A percentile compares a stretch with the other conserved stretches of the same genome.
phyloP scores from a whole-genome alignment of 2,329 filamentous ascomycete genomes.

The Septoria linicola region DNA sequence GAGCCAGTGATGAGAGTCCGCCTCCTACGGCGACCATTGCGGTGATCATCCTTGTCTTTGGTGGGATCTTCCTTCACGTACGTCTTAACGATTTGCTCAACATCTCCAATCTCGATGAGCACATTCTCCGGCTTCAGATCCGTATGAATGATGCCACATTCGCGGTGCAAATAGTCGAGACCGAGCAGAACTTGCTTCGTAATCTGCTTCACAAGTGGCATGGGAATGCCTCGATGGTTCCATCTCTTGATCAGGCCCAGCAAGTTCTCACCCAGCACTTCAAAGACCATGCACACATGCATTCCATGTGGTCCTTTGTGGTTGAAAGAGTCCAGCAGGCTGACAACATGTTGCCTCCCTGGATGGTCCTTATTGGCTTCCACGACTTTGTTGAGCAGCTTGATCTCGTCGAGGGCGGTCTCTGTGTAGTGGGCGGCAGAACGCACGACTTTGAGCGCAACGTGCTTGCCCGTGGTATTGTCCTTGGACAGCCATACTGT shows the following conservation, averaged over 20 bases:
- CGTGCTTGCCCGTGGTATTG: constrained; percentile 85
- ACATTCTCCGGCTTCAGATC: constrained; percentile 98
- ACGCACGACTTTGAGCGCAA: constrained; percentile 95
- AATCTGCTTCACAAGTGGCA: constrained; percentile 96
- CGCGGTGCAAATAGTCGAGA: constrained; percentile 91
- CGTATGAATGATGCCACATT: constrained; percentile 98
- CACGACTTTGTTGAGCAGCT: constrained; percentile 94
- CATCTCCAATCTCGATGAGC: constrained; percentile 96
- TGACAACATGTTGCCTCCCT: constrained; percentile 92
- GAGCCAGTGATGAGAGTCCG: constrained; percentile 95
- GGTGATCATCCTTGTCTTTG: constrained; percentile 76
- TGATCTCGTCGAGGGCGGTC: constrained; percentile 98
- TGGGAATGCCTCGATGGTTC: constrained; percentile 96
- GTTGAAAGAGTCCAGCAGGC: constrained; percentile 92
- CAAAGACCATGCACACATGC: constrained; percentile 99
- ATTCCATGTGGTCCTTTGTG: constrained; percentile 95
- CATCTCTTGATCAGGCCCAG: constrained; percentile 95
- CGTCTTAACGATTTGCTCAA: constrained; percentile 96
- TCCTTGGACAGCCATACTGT: constrained; percentile 86
- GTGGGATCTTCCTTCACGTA: constrained; percentile 84
- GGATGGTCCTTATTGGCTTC: constrained; percentile 93
- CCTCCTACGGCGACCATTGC: constrained; percentile 84
- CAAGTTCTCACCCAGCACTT: constrained; percentile 93
- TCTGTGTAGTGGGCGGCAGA: constrained; percentile 98
- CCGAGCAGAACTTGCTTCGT: constrained; percentile 96